Base-by-base conservation (phyloP, 2,329 filamentous ascomycete species). In the Curvularia sp. region DNA sequence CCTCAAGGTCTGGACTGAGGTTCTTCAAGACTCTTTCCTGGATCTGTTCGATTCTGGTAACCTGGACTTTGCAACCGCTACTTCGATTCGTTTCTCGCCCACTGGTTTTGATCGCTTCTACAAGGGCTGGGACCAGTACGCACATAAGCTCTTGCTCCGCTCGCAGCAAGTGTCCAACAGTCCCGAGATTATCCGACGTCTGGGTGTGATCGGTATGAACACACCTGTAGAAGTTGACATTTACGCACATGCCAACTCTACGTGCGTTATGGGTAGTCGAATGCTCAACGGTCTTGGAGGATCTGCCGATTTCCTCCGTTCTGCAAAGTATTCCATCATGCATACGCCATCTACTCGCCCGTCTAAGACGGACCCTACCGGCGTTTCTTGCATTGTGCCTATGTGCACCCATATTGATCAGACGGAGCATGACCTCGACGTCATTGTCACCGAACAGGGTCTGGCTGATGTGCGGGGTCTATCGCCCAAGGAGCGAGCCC, bases 181-280 rank as follows among this genome's bases (percentile, higher is more conserved):
- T 2, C 92, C 92, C 59, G 92, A 96, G 79, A 93, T 96, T 79
- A 96, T 96, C 81, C 87, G 91, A 55, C 86, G 92, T 26, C 83
- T 96, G 1, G 92, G 92, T 61, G 88, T 93, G 66, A 96, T 97
- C 69, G 92, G 91, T 76, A 96, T 96, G 92, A 96, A 96, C 84
- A 96, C 92, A 0, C 92, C 92, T 22, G 91, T 96, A 47, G 93
- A 96, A 80, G 92, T 96, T 15, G 93, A 96, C 79, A 96, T 96
- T 72, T 96, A 96, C 80, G 93, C 92, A 2, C 92, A 96, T 80
- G 93, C 93, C 69, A 97, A 96, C 86, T 89, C 85, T 61, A 96
- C 92, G 54, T 93, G 90, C 73, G 92, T 96, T 22, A 92, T 95
- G 88, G 92, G 93, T 64, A 89, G 85, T 61, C 88, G 93, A 57